These are phyloP conservation scores for Cynanchum wilfordii DNA, from an alignment of 257 asterid species.

Conservation along the genomic window DNA sequence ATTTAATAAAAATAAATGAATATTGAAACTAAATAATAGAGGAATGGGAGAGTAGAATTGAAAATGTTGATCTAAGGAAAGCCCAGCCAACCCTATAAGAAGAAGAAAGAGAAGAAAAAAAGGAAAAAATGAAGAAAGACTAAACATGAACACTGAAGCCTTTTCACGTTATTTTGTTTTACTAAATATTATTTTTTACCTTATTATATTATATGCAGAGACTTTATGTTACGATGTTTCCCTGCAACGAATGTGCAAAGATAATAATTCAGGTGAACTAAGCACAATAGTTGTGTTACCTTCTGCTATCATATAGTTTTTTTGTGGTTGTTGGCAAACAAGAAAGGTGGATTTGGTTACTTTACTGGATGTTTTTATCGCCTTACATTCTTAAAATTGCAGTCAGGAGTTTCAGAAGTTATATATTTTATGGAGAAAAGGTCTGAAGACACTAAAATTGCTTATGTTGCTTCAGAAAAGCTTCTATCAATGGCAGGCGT, in stretches of 20 bases:
- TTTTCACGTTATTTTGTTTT: background rate
- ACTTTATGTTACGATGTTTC: slow-evolving; percentile 92
- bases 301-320: background rate
- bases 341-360: background rate
- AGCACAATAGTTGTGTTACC: background rate
- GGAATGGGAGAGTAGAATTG: too few species aligned
- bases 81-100: background rate
- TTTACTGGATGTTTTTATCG: background rate
- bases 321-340: background rate
- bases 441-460: slow-evolving; percentile 47
- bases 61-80: too few species aligned
- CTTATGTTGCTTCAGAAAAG: slow-evolving; percentile 75
- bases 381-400: slow-evolving; percentile 21
- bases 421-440: slow-evolving; percentile 78
- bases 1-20: too few species aligned
- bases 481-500: slow-evolving; percentile 78
- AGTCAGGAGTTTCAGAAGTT: slow-evolving; percentile 93
- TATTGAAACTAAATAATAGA: too few species aligned
- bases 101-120: background rate
- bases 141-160: background rate
- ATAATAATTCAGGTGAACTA: slow-evolving; percentile 73
- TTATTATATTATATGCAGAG: slow-evolving; percentile 43
- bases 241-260: slow-evolving; percentile 95
- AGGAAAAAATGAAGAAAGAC: background rate
- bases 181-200: background rate